These are phyloP conservation scores for Mortierella sp. DNA, from an alignment of 371 early-diverging fungal species.

Conservation along the genomic window DNA sequence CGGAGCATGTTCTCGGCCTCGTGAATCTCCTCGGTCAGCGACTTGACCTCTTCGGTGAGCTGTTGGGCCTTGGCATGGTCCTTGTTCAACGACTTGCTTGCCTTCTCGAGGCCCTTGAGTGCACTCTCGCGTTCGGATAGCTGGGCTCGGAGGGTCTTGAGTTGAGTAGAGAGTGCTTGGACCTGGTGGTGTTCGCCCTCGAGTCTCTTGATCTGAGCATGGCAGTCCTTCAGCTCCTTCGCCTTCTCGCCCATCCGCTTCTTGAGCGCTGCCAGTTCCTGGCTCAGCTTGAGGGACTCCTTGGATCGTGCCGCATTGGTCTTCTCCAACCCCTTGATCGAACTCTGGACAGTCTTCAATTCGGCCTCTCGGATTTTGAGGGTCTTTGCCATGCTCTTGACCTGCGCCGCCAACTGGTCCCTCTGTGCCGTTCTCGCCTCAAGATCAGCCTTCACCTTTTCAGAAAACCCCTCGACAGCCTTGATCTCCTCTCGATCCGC, in stretches of 20 bases:
- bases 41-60: conserved; percentile 13
- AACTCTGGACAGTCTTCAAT: not conserved
- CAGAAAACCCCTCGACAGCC: not conserved
- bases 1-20: conserved; percentile 14
- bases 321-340: conserved; percentile 11
- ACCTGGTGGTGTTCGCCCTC: conserved; percentile 20
- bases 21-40: conserved; percentile 11
- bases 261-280: conserved; percentile 3
- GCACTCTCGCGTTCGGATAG: conserved; percentile 5
- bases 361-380: not conserved
- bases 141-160: not conserved
- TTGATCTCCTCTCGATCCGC: not conserved
- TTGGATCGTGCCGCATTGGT: not conserved
- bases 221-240: conserved; percentile 11
- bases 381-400: not conserved
- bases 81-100: conserved; percentile 8
- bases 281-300: not conserved
- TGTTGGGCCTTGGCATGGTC: conserved; percentile 3
- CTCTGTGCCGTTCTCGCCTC: not conserved
- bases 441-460: not conserved
- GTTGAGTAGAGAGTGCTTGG: not conserved
- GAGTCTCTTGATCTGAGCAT: conserved; percentile 9
- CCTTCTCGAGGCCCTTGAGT: conserved; percentile 8
- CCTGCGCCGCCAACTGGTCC: not conserved
- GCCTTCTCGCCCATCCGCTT: not conserved